These are phyloP conservation scores for Phytophthora vignae DNA, from an alignment of 352 stramenopile species.

Conservation along the genomic window DNA sequence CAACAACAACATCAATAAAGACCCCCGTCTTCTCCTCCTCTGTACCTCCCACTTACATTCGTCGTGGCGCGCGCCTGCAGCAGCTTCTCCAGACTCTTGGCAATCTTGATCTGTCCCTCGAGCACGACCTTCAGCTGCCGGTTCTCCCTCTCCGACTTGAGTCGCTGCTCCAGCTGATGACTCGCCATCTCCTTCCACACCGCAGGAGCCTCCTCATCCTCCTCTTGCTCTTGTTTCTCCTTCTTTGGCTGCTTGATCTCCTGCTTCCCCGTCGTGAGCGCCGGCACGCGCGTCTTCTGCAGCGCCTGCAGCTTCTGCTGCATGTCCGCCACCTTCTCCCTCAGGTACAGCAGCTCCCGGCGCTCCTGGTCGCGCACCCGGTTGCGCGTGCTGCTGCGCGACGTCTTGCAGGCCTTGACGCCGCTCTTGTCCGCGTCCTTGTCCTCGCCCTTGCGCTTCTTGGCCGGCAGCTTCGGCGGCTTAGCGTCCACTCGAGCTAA, in stretches of 20 bases:
- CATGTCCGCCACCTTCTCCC: constrained; percentile 54
- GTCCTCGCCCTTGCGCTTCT: constrained; percentile 31
- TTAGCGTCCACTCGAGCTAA: constrained; percentile 1
- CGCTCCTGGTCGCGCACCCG: constrained; percentile 49
- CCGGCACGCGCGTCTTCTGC: constrained; percentile 26
- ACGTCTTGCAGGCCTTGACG: constrained; percentile 38
- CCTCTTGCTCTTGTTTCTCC: not conserved
- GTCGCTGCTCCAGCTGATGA: constrained; percentile 51
- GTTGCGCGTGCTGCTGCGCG: constrained; percentile 49
- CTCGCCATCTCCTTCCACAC: constrained; percentile 61
- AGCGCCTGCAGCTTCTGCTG: constrained; percentile 49
- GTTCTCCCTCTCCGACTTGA: constrained; percentile 71
- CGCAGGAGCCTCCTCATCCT: constrained; percentile 17
- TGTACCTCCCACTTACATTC: constrained; percentile 34
- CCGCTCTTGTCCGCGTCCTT: constrained; percentile 6
- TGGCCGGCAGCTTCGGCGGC: constrained; percentile 8
- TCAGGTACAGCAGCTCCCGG: constrained; percentile 53
- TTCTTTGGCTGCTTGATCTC: constrained; percentile 2
- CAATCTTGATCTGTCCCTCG: constrained; percentile 75
- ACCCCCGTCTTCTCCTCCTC: not conserved
- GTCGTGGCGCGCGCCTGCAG: constrained; percentile 46
- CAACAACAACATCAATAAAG: constrained; percentile 7
- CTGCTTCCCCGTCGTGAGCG: not conserved
- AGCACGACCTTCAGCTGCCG: constrained; percentile 61
- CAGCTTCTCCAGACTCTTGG: constrained; percentile 63